A percentile compares a stretch with the other conserved stretches of the same genome.
These are phyloP conservation scores for Truncatella angustata DNA, from an alignment of 2,329 filamentous ascomycete genomes.

Conservation along the genomic window DNA sequence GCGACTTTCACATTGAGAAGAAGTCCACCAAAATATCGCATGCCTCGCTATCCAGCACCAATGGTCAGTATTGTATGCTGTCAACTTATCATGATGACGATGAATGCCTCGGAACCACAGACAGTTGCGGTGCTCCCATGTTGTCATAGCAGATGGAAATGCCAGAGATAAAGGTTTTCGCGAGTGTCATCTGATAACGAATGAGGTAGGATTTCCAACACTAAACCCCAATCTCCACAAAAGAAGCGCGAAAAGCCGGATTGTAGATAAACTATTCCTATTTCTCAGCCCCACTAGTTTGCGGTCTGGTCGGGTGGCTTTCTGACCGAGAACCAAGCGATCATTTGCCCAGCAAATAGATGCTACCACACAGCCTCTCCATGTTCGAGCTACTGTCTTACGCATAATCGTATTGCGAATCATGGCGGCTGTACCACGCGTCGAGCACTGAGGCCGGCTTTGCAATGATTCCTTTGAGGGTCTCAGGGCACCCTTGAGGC, in stretches of 20 bases:
- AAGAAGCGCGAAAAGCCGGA: background rate
- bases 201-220: background rate
- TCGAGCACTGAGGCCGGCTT: background rate
- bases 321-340: background rate
- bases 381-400: background rate
- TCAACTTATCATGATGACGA: too few species aligned
- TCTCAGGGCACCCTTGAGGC: background rate
- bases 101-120: too few species aligned
- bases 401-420: background rate
- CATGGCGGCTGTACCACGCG: background rate
- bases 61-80: too few species aligned
- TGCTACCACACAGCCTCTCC: background rate
- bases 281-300: background rate
- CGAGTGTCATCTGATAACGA: background rate
- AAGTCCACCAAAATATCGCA: too few species aligned
- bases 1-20: too few species aligned
- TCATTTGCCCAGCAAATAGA: background rate
- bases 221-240: background rate
- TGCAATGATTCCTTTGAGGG: background rate
- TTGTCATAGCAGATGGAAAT: too few species aligned
- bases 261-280: background rate
- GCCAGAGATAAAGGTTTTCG: background rate
- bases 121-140: background rate
- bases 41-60: too few species aligned
- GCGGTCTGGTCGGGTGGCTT: background rate